phyloP scores from a whole-genome alignment of 345 rosid genomes.

The Xanthoceras sorbifolium region DNA sequence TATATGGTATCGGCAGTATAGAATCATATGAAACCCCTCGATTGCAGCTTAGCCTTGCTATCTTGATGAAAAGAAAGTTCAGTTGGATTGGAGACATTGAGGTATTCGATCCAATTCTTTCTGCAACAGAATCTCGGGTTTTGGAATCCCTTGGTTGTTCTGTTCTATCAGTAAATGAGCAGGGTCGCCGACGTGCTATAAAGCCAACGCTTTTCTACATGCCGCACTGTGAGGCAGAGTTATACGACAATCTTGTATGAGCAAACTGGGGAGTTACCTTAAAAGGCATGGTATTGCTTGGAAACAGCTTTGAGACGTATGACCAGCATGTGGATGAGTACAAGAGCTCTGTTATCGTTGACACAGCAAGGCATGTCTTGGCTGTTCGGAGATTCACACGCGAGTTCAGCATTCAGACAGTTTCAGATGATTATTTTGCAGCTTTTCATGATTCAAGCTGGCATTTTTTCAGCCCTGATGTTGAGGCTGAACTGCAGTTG shows the following conservation, averaged over 20 bases:
- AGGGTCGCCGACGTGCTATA: conserved; percentile 60
- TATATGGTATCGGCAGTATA: conserved; percentile 86
- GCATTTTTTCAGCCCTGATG: conserved; percentile 74
- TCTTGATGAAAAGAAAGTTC: conserved; percentile 71
- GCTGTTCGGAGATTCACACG: conserved; percentile 44
- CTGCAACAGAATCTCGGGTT: conserved; percentile 62
- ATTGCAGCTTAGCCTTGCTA: conserved; percentile 71
- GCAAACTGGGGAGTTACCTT: conserved; percentile 67
- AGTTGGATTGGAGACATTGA: conserved; percentile 73
- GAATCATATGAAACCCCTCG: conserved; percentile 78
- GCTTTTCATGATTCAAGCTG: conserved; percentile 91
- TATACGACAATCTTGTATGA: conserved; percentile 69
- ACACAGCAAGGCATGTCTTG: conserved; percentile 48
- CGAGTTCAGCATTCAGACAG: conserved; percentile 52
- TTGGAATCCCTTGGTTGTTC: conserved; percentile 70
- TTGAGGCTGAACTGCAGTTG: conserved; percentile 42
- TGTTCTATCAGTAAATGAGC: conserved; percentile 72
- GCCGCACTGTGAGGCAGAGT: conserved; percentile 89
- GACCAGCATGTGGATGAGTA: conserved; percentile 44
- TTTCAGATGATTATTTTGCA: conserved; percentile 67
- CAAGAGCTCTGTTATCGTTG: conserved; percentile 39
- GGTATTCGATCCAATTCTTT: conserved; percentile 84
- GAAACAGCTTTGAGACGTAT: conserved; percentile 78
- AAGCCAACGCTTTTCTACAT: conserved; percentile 80
- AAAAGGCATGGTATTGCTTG: conserved; percentile 56